These are phyloP conservation scores for Phytophthora meadii DNA, from an alignment of 352 stramenopile genomes.

Conservation along the genomic window DNA sequence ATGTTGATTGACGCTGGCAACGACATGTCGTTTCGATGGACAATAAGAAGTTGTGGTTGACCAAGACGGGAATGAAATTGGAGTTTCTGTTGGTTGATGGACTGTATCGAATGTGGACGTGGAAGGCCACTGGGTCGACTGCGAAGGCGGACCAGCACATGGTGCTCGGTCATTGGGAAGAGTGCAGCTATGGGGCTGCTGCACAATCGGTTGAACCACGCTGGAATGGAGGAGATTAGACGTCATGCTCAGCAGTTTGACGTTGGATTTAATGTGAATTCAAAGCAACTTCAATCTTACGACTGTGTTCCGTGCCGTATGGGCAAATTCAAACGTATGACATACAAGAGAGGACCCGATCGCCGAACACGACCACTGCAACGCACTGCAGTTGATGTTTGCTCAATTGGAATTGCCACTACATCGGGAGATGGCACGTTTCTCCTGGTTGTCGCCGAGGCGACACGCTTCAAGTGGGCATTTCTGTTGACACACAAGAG, in stretches of 20 bases:
- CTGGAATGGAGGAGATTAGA: conserved; percentile 15
- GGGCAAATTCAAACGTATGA: conserved; percentile 10
- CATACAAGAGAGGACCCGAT: not conserved
- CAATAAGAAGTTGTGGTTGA: conserved; percentile 13
- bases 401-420: not conserved
- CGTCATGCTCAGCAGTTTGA: conserved; percentile 6
- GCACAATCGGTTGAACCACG: conserved; percentile 13
- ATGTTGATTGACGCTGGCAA: conserved; percentile 14
- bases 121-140: not conserved
- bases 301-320: conserved; percentile 19
- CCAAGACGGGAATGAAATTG: conserved; percentile 2
- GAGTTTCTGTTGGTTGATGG: conserved; percentile 17
- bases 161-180: conserved; percentile 1
- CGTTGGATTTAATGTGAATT: not conserved
- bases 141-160: not conserved
- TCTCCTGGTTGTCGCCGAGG: no score
- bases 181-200: conserved; percentile 8
- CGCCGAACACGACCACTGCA: not conserved
- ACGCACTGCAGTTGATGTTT: conserved; percentile 8
- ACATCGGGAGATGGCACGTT: no score
- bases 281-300: conserved; percentile 5
- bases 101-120: conserved; percentile 14
- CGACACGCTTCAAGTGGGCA: not conserved
- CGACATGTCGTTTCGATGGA: conserved; percentile 6
- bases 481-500: conserved; percentile 1